Evolutionary conservation across 176 grass and related monocot species (phyloP).

Genomic region (Bromus sterilis): DNA sequence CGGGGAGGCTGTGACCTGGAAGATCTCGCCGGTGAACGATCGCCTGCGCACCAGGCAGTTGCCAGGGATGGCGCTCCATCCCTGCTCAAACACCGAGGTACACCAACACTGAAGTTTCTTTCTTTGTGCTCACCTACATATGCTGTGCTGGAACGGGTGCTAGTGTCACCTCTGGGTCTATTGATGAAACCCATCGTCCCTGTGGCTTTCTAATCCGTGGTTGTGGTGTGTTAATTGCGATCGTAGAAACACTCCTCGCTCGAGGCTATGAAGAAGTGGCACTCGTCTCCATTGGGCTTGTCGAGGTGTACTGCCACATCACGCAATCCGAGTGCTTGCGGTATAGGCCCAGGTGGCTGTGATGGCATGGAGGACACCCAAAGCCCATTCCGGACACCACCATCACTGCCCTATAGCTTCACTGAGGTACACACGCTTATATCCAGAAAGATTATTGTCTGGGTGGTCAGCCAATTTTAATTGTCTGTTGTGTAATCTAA

Average conservation of each 20-base stretch:
- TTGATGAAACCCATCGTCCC: background rate
- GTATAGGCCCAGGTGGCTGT: slow-evolving; percentile 15
- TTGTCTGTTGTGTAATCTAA: background rate
- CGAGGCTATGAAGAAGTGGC: slow-evolving; percentile 59
- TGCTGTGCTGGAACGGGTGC: background rate
- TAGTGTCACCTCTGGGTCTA: background rate
- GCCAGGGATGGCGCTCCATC: slow-evolving; percentile 35
- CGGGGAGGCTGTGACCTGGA: slow-evolving; percentile 75
- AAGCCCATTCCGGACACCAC: slow-evolving; percentile 80
- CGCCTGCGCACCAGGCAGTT: slow-evolving; percentile 55
- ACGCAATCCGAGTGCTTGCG: background rate
- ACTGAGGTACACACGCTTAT: slow-evolving; percentile 36
- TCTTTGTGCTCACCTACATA: background rate
- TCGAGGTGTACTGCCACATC: slow-evolving; percentile 29
- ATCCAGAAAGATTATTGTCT: background rate
- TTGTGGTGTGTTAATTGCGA: slow-evolving; percentile 3
- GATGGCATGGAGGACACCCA: slow-evolving; percentile 37
- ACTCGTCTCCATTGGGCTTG: slow-evolving; percentile 39
- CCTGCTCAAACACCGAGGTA: slow-evolving; percentile 68
- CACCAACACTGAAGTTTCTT: background rate
- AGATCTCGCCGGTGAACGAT: slow-evolving; percentile 85
- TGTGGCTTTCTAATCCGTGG: background rate
- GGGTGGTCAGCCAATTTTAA: background rate
- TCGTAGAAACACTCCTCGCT: slow-evolving; percentile 43
- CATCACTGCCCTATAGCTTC: slow-evolving; percentile 60